phyloP scores from a whole-genome alignment of 2,329 filamentous ascomycete genomes.

The Trichoderma gracile region DNA sequence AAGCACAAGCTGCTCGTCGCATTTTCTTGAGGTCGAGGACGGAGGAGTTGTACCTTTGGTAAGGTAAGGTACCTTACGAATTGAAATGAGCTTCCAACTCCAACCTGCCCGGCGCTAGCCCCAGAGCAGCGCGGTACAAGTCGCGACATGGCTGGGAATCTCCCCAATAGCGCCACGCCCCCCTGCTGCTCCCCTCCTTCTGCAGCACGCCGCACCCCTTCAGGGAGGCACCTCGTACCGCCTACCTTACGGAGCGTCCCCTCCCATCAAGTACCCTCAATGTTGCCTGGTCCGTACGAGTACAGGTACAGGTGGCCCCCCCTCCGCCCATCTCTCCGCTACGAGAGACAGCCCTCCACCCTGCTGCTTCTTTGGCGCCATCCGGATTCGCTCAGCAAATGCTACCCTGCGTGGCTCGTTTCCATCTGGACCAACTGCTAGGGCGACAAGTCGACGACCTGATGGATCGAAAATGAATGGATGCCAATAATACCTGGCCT shows the following conservation, averaged over 20 bases:
- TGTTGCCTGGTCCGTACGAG: too few relatives aligned
- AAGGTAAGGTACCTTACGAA: too few relatives aligned
- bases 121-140: conserved; percentile 20
- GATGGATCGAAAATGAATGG: too few relatives aligned
- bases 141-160: conserved; percentile 12
- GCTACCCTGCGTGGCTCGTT: conserved; percentile 1
- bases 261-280: neutral
- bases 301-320: neutral
- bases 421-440: too few relatives aligned
- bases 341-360: neutral
- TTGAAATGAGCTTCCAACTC: neutral
- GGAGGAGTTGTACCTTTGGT: neutral
- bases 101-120: conserved; percentile 16
- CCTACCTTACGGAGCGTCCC: neutral
- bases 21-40: conserved; percentile 1
- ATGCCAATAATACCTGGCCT: conserved; percentile 2
- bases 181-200: neutral
- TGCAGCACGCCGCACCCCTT: neutral
- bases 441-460: too few relatives aligned
- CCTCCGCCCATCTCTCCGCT: neutral
- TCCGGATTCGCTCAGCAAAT: conserved; percentile 17
- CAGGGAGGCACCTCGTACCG: too few relatives aligned
- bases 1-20: conserved; percentile 9
- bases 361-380: conserved; percentile 6
- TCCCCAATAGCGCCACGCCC: neutral